These are phyloP conservation scores for Aphanomyces cochlioides DNA, from an alignment of 352 stramenopile genomes.

Conservation along the genomic window DNA sequence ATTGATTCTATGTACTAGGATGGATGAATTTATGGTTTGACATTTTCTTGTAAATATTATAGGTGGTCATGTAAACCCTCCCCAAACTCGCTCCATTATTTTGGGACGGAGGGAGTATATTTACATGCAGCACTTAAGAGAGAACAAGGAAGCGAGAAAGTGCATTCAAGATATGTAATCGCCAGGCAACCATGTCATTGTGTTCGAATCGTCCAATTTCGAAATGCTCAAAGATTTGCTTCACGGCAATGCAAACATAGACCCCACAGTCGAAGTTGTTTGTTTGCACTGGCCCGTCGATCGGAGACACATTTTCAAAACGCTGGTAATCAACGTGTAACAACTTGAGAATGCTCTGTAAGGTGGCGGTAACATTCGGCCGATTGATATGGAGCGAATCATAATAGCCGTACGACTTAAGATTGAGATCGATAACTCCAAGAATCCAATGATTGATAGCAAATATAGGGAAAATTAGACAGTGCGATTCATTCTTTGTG, in stretches of 20 bases:
- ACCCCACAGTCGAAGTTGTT: not conserved
- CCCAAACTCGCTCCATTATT: too few species aligned
- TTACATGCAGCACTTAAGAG: too few species aligned
- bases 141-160: too few species aligned
- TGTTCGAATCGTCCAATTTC: not conserved
- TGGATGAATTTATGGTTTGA: too few species aligned
- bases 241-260: slow-evolving; percentile 6
- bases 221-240: not conserved
- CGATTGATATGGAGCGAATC: not conserved
- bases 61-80: too few species aligned
- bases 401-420: not conserved
- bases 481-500: not conserved
- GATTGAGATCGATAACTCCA: not conserved
- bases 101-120: too few species aligned
- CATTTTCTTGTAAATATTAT: too few species aligned
- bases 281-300: not conserved
- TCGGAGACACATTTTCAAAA: not conserved
- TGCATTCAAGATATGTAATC: too few species aligned
- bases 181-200: too few species aligned
- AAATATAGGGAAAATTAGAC: not conserved
- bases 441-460: not conserved
- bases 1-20: too few species aligned
- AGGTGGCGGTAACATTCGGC: not conserved
- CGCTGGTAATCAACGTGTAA: not conserved
- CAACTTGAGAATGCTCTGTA: not conserved